Base-by-base conservation (phyloP, 2,329 filamentous ascomycete species). In the Talaromyces pinophilus region DNA sequence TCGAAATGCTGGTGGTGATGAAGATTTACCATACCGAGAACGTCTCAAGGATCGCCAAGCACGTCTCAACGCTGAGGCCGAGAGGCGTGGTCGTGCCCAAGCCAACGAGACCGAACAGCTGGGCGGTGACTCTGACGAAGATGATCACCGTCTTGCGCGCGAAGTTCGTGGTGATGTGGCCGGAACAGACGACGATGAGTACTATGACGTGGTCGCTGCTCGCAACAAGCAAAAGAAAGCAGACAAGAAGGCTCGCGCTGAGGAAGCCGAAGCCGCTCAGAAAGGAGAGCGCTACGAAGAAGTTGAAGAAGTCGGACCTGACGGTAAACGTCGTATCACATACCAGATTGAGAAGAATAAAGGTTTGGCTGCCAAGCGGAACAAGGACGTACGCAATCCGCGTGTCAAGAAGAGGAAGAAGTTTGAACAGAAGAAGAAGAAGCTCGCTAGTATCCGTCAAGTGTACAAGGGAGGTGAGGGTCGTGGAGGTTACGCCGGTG, bases 341-440 rank as follows among this genome's bases (percentile, higher is more conserved):
- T 98, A 97, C 80, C 87, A 89, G 71, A 99, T 99, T 75, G 88
- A 93, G 82, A 97, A 98, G 87, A 99, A 99, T 82, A 97, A 97
- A 86, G 95, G 95, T 38, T 82, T 99, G 69, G 89, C 92, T 67
- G 92, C 93, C 57, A 90, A 91, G 79, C 86, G 94, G 70, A 96
- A 91, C 85, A 98, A 99, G 88, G 93, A 96, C 72, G 90, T 93
- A 67, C 85, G 94, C 69, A 99, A 99, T 82, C 93, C 95, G 42
- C 86, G 95, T 78, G 94, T 98, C 70, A 99, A 98, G 90, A 98
- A 97, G 90, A 88, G 92, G 80, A 92, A 92, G 88, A 93, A 92
- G 87, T 99, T 88, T 78, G 93, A 96, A 76, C 90, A 93, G 79
- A 97, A 96, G 86, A 91, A 94, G 87, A 98, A 97, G 91, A 97